Evolutionary conservation across 495 filamentous ascomycete genomes (phyloP).

Genomic region (Aspergillus incahuasiensis): DNA sequence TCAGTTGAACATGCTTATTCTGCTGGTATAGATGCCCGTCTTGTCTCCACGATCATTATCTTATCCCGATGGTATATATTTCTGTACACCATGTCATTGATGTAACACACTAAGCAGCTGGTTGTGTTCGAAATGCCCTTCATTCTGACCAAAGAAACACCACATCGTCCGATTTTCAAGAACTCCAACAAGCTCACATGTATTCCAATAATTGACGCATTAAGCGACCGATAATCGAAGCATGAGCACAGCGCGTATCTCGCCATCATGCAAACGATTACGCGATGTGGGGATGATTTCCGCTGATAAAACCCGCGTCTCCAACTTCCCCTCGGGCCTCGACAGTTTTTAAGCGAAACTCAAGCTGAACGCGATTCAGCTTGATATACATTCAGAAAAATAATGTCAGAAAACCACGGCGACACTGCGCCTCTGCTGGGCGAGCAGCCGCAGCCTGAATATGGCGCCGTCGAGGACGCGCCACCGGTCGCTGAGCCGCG

Average conservation of each 20-base stretch:
- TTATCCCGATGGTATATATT: no score
- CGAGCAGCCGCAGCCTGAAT: background rate
- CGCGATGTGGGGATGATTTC: conserved; percentile 4
- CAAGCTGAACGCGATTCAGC: background rate
- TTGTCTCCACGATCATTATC: no score
- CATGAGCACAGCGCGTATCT: background rate
- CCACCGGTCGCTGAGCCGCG: background rate
- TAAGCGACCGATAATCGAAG: no score
- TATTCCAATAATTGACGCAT: no score
- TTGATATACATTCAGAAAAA: no score
- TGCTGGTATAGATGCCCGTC: no score
- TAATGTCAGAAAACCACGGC: conserved; percentile 1
- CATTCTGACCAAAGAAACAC: no score
- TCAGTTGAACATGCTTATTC: no score
- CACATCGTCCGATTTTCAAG: no score
- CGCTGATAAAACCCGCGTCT: background rate
- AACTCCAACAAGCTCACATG: background rate
- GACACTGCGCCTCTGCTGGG: conserved; percentile 1
- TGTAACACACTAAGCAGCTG: no score
- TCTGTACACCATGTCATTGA: no score
- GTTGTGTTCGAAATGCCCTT: no score
- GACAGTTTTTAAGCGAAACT: background rate
- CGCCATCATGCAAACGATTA: conserved; percentile 1
- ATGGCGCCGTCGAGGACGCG: background rate
- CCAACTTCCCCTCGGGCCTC: background rate